A percentile compares a stretch with the other conserved stretches of the same genome.
These are phyloP conservation scores for Neonectria hederae DNA, from an alignment of 2,329 filamentous ascomycete genomes.

Conservation along the genomic window DNA sequence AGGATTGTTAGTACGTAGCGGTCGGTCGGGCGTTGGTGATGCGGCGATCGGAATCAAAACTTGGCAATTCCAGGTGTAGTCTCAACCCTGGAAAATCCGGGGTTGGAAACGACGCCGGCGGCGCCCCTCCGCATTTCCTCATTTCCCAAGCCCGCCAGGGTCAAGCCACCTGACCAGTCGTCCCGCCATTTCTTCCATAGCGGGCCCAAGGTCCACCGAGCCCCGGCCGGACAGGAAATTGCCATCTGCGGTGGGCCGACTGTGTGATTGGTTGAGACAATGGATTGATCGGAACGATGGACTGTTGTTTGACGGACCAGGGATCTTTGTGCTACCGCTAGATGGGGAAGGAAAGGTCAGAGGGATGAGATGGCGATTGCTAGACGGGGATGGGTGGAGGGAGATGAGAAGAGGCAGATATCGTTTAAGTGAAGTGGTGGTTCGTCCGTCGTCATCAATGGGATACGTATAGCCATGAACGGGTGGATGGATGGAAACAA, in stretches of 20 bases:
- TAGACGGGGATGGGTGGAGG: neutral
- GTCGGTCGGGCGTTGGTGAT: neutral
- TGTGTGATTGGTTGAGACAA: neutral
- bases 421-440: neutral
- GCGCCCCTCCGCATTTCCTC: conserved; percentile 21
- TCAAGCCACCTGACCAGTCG: conserved; percentile 18
- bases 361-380: neutral
- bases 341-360: conserved; percentile 12
- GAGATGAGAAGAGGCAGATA: neutral
- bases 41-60: neutral
- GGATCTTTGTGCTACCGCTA: neutral
- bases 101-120: conserved; percentile 23
- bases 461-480: no score
- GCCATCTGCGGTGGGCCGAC: neutral
- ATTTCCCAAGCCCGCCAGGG: conserved; percentile 32
- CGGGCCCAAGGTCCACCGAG: neutral
- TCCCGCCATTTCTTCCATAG: neutral
- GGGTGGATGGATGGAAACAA: neutral
- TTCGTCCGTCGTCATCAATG: neutral
- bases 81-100: conserved; percentile 32
- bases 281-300: neutral
- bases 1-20: neutral
- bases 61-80: neutral
- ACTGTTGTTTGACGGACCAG: neutral
- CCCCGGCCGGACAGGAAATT: conserved; percentile 7